Conservation (phyloP, 495 filamentous ascomycete species). For the Aspergillus panamensis region DNA sequence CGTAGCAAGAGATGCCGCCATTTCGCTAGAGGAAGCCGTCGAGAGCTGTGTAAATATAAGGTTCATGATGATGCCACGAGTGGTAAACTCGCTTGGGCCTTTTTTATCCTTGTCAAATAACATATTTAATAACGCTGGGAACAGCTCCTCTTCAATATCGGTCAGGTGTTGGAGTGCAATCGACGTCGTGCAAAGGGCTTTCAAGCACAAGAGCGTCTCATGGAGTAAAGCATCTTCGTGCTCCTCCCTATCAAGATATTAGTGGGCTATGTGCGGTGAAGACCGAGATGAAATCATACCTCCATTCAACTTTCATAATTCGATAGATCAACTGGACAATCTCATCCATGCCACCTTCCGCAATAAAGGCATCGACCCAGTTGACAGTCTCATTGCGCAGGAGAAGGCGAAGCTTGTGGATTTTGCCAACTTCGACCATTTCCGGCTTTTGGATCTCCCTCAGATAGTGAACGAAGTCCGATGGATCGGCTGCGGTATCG, state of each 20-base stretch:
- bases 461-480: slow-evolving; percentile 80
- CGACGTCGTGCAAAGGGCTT: slow-evolving; percentile 89
- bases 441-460: slow-evolving; percentile 73
- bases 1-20: slow-evolving; percentile 52
- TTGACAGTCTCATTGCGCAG: slow-evolving; percentile 90
- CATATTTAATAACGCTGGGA: slow-evolving; percentile 82
- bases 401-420: slow-evolving; percentile 89
- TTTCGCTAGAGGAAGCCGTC: slow-evolving; percentile 49
- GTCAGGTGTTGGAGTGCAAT: slow-evolving; percentile 77
- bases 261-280: slow-evolving; percentile 18
- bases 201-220: slow-evolving; percentile 88
- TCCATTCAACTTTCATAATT: slow-evolving; percentile 94
- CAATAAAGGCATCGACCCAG: slow-evolving; percentile 91
- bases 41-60: slow-evolving; percentile 83
- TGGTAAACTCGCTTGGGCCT: slow-evolving; percentile 93
- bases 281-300: slow-evolving; percentile 52
- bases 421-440: slow-evolving; percentile 80
- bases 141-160: slow-evolving; percentile 72
- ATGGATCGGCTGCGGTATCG: slow-evolving; percentile 55
- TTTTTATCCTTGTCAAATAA: slow-evolving; percentile 97
- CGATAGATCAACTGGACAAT: slow-evolving; percentile 81
- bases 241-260: slow-evolving; percentile 65
- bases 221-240: slow-evolving; percentile 93
- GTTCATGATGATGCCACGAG: slow-evolving; percentile 79
- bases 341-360: slow-evolving; percentile 86